These are phyloP conservation scores for Brettanomyces naardenensis DNA, from an alignment of 805 yeast species.

Conservation along the genomic window DNA sequence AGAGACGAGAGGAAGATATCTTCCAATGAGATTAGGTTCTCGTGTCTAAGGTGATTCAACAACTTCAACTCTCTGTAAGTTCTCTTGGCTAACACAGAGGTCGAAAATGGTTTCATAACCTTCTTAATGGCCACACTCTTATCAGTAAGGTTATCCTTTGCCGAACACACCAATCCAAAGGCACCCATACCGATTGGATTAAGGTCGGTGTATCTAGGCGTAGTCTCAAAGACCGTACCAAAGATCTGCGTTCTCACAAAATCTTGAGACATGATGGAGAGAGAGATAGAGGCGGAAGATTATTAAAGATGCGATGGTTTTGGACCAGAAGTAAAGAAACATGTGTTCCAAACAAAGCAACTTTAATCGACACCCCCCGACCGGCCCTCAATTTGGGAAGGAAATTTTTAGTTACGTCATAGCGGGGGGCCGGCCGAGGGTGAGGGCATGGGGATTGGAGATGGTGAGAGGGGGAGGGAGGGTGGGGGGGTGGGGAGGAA, in stretches of 20 bases:
- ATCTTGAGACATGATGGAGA: too few species aligned
- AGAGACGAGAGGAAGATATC: constrained; percentile 91
- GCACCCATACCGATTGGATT: constrained; percentile 99
- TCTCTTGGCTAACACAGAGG: constrained; percentile 91
- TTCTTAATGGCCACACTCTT: constrained; percentile 96
- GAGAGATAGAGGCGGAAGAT: too few species aligned
- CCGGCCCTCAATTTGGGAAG: too few species aligned
- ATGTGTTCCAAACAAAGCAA: too few species aligned
- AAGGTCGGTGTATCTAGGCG: constrained; percentile 80
- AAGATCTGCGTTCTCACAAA: constrained; percentile 77
- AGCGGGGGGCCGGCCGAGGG: too few species aligned
- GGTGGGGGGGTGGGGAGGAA: neutral
- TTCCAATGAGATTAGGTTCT: constrained; percentile 84
- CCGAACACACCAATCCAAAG: constrained; percentile 95
- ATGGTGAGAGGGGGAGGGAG: neutral
- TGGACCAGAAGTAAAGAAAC: neutral
- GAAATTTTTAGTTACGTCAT: too few species aligned
- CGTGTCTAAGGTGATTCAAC: constrained; percentile 89
- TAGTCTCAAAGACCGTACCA: constrained; percentile 92
- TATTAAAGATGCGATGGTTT: constrained; percentile 18
- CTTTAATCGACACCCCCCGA: too few species aligned
- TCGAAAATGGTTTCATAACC: constrained; percentile 94
- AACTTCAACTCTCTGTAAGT: constrained; percentile 93
- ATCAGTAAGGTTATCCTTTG: constrained; percentile 80
- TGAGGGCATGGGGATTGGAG: too few species aligned